Evolutionary conservation across 768 basidiomycete genomes (phyloP).

Genomic region (Lactarius sanguifluus): DNA sequence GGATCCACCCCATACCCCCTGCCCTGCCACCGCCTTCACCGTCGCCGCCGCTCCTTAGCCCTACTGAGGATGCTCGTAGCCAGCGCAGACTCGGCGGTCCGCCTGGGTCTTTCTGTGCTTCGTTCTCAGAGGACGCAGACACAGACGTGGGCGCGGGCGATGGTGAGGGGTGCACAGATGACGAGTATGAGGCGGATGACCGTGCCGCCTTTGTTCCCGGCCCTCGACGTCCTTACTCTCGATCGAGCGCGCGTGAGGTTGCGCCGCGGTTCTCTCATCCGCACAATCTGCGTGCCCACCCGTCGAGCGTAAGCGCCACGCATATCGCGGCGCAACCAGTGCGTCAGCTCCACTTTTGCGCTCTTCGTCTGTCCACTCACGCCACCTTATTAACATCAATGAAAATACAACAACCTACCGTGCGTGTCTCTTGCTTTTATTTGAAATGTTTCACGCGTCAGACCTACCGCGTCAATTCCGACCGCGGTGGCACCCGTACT

Average conservation of each 20-base stretch:
- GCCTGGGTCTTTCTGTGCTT: background rate
- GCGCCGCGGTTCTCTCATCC: slow-evolving; percentile 13
- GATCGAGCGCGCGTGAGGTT: background rate
- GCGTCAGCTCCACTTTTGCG: slow-evolving; percentile 3
- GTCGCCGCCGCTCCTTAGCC: slow-evolving; percentile 3
- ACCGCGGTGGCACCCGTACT: background rate
- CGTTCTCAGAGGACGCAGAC: background rate
- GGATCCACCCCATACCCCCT: background rate
- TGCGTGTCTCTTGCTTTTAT: slow-evolving; percentile 2
- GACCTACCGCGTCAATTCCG: slow-evolving; percentile 7
- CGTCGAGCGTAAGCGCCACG: background rate
- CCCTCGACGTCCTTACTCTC: background rate
- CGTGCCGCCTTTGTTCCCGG: slow-evolving; percentile 13
- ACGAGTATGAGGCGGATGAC: background rate
- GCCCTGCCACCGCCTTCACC: background rate
- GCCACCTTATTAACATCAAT: background rate
- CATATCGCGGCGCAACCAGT: slow-evolving; percentile 24
- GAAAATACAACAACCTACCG: background rate
- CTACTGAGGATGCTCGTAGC: background rate
- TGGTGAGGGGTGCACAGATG: background rate
- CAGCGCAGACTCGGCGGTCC: slow-evolving; percentile 14
- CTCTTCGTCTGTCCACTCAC: background rate
- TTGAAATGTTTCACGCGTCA: background rate
- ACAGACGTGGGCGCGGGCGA: background rate
- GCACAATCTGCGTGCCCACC: slow-evolving; percentile 13